Evolutionary conservation across 1,284 basidiomycete species (phyloP).

Genomic region (Ustilago loliicola): DNA sequence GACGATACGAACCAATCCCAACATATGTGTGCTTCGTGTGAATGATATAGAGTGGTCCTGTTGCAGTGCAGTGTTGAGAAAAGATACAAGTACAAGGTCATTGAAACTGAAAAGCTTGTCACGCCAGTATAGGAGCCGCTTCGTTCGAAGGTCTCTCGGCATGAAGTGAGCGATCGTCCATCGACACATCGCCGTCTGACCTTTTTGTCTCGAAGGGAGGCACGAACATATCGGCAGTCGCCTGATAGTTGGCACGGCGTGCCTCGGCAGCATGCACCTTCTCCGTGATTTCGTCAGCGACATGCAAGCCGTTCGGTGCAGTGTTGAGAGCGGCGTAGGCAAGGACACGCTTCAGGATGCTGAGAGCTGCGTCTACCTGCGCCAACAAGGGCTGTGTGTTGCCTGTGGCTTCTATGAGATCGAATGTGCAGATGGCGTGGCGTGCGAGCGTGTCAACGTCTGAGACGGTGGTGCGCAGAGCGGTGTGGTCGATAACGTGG

Average conservation of each 20-base stretch:
- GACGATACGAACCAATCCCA: constrained; percentile 5
- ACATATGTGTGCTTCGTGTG: too few species aligned
- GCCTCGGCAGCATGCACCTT: constrained; percentile 16
- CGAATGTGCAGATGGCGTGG: constrained; percentile 26
- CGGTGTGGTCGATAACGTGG: constrained; percentile 26
- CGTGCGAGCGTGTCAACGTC: constrained; percentile 43
- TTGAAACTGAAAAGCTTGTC: neutral
- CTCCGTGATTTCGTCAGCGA: constrained; percentile 17
- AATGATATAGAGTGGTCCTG: neutral
- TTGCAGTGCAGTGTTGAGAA: neutral
- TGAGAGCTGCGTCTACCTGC: constrained; percentile 22
- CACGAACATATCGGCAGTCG: neutral
- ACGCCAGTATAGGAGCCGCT: constrained; percentile 1
- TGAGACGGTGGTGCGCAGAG: constrained; percentile 15
- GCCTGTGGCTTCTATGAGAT: constrained; percentile 27
- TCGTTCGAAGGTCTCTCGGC: neutral
- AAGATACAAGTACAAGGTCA: constrained; percentile 2
- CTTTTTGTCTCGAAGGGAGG: neutral
- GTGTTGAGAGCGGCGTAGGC: constrained; percentile 20
- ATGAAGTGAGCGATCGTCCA: neutral
- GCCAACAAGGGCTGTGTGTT: constrained; percentile 10
- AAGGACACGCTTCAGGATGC: constrained; percentile 32
- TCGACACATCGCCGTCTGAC: neutral
- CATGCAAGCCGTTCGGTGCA: constrained; percentile 11
- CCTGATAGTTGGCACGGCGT: constrained; percentile 4